phyloP scores from a whole-genome alignment of 106 monocot species.

The Triglochin maritima region DNA sequence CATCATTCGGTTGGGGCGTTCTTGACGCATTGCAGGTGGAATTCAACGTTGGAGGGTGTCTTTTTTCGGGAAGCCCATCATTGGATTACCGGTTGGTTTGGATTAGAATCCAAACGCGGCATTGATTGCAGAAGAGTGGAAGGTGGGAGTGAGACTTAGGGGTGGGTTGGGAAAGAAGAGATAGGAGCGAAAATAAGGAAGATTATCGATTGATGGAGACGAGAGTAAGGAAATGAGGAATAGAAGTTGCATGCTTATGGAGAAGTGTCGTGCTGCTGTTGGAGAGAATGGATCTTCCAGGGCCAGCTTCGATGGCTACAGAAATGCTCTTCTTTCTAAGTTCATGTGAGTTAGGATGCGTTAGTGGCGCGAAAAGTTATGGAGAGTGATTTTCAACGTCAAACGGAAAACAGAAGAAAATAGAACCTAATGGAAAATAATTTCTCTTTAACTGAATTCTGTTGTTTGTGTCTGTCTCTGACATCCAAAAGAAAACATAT shows the following conservation, averaged over 20 bases:
- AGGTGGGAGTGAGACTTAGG: slow-evolving; percentile 26
- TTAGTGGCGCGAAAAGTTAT: too few species aligned
- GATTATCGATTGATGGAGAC: slow-evolving; percentile 9
- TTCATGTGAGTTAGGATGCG: neutral
- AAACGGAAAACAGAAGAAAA: too few species aligned
- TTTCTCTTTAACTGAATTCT: too few species aligned
- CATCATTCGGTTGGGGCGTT: slow-evolving; percentile 55
- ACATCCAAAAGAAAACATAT: too few species aligned
- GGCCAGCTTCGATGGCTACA: neutral
- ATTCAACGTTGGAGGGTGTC: slow-evolving; percentile 43
- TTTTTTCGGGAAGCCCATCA: slow-evolving; percentile 40
- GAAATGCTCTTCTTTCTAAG: neutral
- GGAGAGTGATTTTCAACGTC: too few species aligned
- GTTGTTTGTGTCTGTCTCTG: too few species aligned
- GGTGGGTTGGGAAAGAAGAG: slow-evolving; percentile 16
- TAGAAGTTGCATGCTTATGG: neutral
- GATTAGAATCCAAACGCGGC: slow-evolving; percentile 35
- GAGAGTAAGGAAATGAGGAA: slow-evolving; percentile 4
- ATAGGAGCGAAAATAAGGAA: slow-evolving; percentile 1
- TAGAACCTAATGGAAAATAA: too few species aligned
- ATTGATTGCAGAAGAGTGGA: slow-evolving; percentile 44
- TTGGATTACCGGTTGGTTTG: slow-evolving; percentile 35
- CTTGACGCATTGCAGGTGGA: slow-evolving; percentile 78
- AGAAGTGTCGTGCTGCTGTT: slow-evolving; percentile 3
- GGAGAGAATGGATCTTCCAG: slow-evolving; percentile 2